Evolutionary conservation across 306 rosid genomes (phyloP).

Genomic region (Calophaca sinica): DNA sequence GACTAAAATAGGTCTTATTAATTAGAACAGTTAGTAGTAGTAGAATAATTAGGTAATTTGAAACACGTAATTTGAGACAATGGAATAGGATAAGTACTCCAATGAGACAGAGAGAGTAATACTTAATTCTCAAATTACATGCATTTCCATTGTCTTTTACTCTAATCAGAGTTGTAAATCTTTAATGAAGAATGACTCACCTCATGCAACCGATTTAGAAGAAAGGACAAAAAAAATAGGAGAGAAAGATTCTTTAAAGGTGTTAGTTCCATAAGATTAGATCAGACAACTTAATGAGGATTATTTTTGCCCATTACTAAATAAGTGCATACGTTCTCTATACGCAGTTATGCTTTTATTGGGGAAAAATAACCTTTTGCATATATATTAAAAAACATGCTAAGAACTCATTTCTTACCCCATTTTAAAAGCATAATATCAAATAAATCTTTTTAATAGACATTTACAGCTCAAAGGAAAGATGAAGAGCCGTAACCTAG

Average conservation of each 20-base stretch:
- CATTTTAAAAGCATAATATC: neutral
- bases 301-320: slow-evolving; percentile 1
- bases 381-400: neutral
- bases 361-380: too few relatives aligned
- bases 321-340: neutral
- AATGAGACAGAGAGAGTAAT: neutral
- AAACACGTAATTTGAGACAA: too few relatives aligned
- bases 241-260: neutral
- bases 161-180: neutral
- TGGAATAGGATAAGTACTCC: too few relatives aligned
- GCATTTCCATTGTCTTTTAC: slow-evolving; percentile 9
- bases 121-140: neutral
- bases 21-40: too few relatives aligned
- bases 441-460: neutral
- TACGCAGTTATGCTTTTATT: neutral
- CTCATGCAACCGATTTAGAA: slow-evolving; percentile 36
- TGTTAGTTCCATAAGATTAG: neutral
- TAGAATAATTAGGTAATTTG: too few relatives aligned
- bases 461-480: slow-evolving; percentile 5
- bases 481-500: neutral
- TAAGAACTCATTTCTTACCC: neutral
- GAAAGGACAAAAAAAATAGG: slow-evolving; percentile 16
- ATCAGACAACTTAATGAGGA: neutral
- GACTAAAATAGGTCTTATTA: too few relatives aligned
- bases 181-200: slow-evolving; percentile 2